Evolutionary conservation across 768 basidiomycete species (phyloP), one percentile per base, ranked within the genome.

Genomic region (Amanita polypyramis): DNA sequence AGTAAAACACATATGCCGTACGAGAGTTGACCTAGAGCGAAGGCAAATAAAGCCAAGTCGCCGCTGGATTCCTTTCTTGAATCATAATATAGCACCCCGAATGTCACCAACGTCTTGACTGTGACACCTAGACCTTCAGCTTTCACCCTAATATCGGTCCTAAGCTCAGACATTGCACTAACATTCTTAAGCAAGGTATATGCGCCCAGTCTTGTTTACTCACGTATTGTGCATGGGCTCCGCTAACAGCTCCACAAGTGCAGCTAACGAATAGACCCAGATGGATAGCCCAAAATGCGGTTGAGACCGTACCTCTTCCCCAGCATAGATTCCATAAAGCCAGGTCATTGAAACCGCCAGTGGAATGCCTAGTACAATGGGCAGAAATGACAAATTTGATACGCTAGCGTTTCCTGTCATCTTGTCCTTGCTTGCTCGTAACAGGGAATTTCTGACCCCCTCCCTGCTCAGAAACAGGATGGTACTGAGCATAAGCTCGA

Each of bases 381-480:
- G 91, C 0, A 95, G 60, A 20, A 80, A 69, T 45, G 60, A 84
- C 63, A 72, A 75, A 74, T 67, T 74, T 54, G 45, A 64, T 53
- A 50, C 49, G 5, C 47, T 34, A 11, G 42, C 6, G 27, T 53
- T 62, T 36, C 56, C 55, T 56, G 37, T 47, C 43, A 48, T 50
- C 45, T 47, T 52, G 30, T 58, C 55, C 19, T 52, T 56, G 37
- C 62, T 59, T 47, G 58, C 72, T n/a, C 93, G 77, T 12, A 96
- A 70, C 4, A 96, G 73, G 5, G 88, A 81, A 60, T 85, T 89
- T 34, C 96, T 75, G 6, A 98, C 76, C 14, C 94, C 95, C 62
- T 99, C 96, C n/a, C 96, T 74, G 29, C 85, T 83, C 6, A 98
- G 72, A 62, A 98, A 97, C 37, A 98, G 71, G 56, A 94, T 87